Percentiles rank a stretch among this genome's conserved stretches.
Evolutionary conservation across 176 grass and related monocot species (phyloP).

Genomic region (Oryza meridionalis): DNA sequence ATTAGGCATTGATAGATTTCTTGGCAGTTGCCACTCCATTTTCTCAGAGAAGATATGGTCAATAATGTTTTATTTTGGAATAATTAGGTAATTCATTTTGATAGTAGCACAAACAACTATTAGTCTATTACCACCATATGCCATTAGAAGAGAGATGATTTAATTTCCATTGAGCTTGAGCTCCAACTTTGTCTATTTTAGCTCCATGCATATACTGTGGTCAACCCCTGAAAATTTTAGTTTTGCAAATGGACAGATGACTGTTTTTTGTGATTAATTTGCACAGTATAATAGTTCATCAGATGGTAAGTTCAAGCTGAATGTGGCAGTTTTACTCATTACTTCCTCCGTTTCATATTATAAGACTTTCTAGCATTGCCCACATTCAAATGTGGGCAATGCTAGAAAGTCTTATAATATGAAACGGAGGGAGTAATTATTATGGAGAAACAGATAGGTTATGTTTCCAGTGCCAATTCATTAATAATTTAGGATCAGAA

Average conservation of each 20-base stretch:
- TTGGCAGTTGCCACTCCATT: background rate
- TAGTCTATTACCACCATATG: background rate
- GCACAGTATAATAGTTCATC: constrained; percentile 13
- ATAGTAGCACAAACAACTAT: background rate
- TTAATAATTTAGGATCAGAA: constrained; percentile 7
- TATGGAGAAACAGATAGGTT: background rate
- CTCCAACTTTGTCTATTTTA: background rate
- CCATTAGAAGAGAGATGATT: background rate
- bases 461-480: background rate
- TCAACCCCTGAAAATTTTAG: background rate
- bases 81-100: background rate
- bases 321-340: background rate
- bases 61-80: background rate
- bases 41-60: constrained; percentile 3
- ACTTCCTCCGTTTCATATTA: no score
- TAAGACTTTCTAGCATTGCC: no score
- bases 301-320: background rate
- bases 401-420: no score
- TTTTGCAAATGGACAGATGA: background rate
- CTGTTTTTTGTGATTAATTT: background rate
- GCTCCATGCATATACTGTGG: constrained; percentile 16
- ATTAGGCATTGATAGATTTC: constrained; percentile 5
- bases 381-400: no score
- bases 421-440: background rate
- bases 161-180: background rate